A percentile compares a stretch with the other conserved stretches of the same genome.
These are phyloP conservation scores for Furcasterigmium furcatum DNA, from an alignment of 2,329 filamentous ascomycete genomes.

Conservation along the genomic window DNA sequence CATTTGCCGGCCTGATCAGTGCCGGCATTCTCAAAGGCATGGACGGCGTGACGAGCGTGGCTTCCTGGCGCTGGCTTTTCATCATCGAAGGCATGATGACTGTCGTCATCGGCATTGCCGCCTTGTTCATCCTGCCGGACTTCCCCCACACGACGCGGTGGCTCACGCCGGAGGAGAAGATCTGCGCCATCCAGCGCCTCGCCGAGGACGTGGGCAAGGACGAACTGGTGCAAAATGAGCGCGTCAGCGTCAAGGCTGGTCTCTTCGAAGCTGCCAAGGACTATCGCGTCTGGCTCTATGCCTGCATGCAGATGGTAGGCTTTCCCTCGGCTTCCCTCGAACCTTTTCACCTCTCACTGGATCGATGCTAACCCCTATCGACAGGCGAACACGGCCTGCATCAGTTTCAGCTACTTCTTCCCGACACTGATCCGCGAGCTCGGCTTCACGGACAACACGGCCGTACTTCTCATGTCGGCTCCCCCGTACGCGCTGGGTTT, in stretches of 20 bases:
- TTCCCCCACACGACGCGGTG: conserved; percentile 17
- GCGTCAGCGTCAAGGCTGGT: conserved; percentile 6
- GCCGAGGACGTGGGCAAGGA: conserved; percentile 8
- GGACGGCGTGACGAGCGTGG: conserved; percentile 38
- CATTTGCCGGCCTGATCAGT: conserved; percentile 61
- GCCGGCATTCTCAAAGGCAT: conserved; percentile 54
- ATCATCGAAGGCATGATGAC: no score
- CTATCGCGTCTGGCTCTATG: conserved; percentile 22
- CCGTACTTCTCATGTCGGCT: conserved; percentile 13
- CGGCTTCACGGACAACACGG: no score
- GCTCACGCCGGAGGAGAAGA: conserved; percentile 7
- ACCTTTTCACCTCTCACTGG: conserved; percentile 36
- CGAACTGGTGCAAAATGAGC: no score
- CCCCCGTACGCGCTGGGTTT: no score
- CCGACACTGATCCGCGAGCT: conserved; percentile 13
- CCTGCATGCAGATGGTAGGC: conserved; percentile 3
- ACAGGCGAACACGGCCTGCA: conserved; percentile 6
- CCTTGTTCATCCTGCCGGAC: conserved; percentile 33
- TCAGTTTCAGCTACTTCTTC: conserved; percentile 16
- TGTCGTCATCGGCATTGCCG: no score
- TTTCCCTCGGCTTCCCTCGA: conserved; percentile 27
- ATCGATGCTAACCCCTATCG: no score
- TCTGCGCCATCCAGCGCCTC: conserved; percentile 6
- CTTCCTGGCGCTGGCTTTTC: conserved; percentile 68
- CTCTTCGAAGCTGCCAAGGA: conserved; percentile 7